These are phyloP conservation scores for Vaccinium corymbosum DNA, from an alignment of 148 eudicot genomes.

Conservation along the genomic window DNA sequence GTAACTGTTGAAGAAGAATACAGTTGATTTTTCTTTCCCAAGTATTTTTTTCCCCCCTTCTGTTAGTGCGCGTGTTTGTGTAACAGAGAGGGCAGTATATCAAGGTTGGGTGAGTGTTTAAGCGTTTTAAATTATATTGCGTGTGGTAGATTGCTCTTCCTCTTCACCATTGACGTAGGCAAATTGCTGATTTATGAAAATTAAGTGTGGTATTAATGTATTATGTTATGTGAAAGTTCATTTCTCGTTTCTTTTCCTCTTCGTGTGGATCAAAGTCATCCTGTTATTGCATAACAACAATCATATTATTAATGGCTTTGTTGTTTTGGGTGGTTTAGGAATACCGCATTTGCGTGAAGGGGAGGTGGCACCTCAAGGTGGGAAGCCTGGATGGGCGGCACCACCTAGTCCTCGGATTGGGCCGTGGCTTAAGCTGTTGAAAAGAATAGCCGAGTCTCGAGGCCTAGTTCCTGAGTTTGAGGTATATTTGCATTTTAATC, in stretches of 20 bases:
- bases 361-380: constrained; percentile 80
- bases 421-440: constrained; percentile 68
- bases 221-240: too few species aligned
- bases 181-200: too few species aligned
- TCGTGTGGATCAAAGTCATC: too few species aligned
- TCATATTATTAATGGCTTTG: neutral
- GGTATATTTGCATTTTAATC: constrained; percentile 28
- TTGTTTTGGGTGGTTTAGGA: constrained; percentile 31
- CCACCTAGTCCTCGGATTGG: constrained; percentile 80
- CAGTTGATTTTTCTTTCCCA: neutral
- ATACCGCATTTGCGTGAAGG: constrained; percentile 89
- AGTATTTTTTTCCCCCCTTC: too few species aligned
- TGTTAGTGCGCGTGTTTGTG: neutral
- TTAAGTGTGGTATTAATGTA: neutral
- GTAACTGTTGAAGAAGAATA: neutral
- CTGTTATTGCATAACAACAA: too few species aligned
- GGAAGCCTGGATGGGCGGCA: constrained; percentile 90
- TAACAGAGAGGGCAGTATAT: neutral
- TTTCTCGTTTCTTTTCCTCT: too few species aligned
- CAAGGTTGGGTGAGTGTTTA: neutral
- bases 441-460: constrained; percentile 57
- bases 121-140: too few species aligned
- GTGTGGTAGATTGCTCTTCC: too few species aligned
- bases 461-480: constrained; percentile 82
- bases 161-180: too few species aligned